Conservation (phyloP, 2,329 filamentous ascomycete species). For the Microcyclosporella mali region DNA sequence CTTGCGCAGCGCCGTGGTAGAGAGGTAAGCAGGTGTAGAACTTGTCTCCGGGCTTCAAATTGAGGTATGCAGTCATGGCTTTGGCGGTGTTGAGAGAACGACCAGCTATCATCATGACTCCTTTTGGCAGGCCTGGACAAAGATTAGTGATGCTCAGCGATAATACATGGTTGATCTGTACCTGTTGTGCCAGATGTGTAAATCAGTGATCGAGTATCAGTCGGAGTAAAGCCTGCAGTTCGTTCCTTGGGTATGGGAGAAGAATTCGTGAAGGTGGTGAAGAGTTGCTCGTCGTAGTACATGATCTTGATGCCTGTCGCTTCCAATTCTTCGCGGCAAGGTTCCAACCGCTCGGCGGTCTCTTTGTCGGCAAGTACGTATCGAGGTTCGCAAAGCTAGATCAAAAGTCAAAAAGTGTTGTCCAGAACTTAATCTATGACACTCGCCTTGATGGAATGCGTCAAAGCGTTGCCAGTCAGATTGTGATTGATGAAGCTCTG, state of each 20-base stretch:
- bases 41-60: slow-evolving; percentile 54
- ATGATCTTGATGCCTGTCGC: slow-evolving; percentile 16
- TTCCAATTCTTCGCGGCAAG: slow-evolving; percentile 18
- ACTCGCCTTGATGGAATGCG: slow-evolving; percentile 33
- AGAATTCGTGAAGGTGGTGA: slow-evolving; percentile 13
- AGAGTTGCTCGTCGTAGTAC: slow-evolving; percentile 23
- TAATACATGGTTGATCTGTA: slow-evolving; percentile 6
- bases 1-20: slow-evolving; percentile 74
- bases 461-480: slow-evolving; percentile 29
- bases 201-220: slow-evolving; percentile 63
- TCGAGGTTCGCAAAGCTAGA: slow-evolving; percentile 22
- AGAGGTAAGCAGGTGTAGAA: slow-evolving; percentile 63
- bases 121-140: slow-evolving; percentile 50
- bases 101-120: slow-evolving; percentile 23
- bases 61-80: slow-evolving; percentile 57
- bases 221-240: slow-evolving; percentile 9
- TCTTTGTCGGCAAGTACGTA: slow-evolving; percentile 23
- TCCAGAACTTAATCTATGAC: background rate
- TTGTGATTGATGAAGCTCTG: slow-evolving; percentile 32
- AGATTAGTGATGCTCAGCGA: slow-evolving; percentile 71
- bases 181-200: slow-evolving; percentile 81
- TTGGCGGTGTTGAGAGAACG: slow-evolving; percentile 37
- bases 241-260: slow-evolving; percentile 22
- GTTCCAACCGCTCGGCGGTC: slow-evolving; percentile 21
- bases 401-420: background rate